Evolutionary conservation across 768 basidiomycete genomes (phyloP).

Genomic region (Lentinula raphanica): DNA sequence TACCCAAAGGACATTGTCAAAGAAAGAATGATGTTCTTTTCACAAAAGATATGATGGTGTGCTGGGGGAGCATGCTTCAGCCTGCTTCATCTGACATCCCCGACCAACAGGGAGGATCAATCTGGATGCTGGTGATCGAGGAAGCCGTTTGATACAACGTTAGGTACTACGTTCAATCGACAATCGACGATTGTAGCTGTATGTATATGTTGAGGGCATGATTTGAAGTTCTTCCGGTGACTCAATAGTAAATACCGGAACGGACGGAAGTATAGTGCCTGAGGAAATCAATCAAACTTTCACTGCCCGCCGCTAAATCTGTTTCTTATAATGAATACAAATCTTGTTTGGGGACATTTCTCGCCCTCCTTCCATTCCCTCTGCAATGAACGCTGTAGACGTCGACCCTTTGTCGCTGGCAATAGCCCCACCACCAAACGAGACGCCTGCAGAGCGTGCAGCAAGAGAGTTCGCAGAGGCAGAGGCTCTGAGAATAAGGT

Average conservation of each 20-base stretch:
- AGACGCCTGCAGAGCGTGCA: conserved; percentile 51
- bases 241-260: neutral
- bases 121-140: too few species aligned
- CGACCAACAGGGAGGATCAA: too few species aligned
- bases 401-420: conserved; percentile 61
- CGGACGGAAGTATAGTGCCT: neutral
- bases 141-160: too few species aligned
- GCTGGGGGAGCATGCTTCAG: too few species aligned
- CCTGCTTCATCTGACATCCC: too few species aligned
- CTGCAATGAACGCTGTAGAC: conserved; percentile 22
- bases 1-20: too few species aligned
- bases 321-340: conserved; percentile 6
- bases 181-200: too few species aligned
- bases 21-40: too few species aligned
- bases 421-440: conserved; percentile 59
- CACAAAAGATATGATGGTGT: too few species aligned
- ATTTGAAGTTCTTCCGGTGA: neutral
- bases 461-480: conserved; percentile 56
- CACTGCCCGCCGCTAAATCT: neutral
- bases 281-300: neutral
- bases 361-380: neutral
- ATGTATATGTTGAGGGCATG: too few species aligned
- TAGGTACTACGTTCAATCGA: too few species aligned
- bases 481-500: conserved; percentile 51
- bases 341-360: neutral